phyloP scores from a whole-genome alignment of 148 eudicot species.

The Nyssa sinensis region DNA sequence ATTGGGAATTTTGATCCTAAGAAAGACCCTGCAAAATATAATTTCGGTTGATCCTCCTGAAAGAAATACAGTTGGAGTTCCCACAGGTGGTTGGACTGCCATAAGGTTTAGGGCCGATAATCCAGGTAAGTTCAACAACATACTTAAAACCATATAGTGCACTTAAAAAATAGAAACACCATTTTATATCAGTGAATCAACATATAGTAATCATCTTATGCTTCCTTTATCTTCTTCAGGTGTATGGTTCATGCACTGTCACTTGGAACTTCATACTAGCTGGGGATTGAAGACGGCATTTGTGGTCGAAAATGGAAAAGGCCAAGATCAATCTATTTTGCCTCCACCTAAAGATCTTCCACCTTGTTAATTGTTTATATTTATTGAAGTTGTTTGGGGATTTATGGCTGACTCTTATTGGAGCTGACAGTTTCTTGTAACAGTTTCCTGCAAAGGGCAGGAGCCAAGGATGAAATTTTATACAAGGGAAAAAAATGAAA shows the following conservation, averaged over 20 bases:
- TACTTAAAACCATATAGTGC: no score
- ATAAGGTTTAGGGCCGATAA: constrained; percentile 35
- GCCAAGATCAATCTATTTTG: neutral
- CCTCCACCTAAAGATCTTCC: constrained; percentile 14
- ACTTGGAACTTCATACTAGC: constrained; percentile 4
- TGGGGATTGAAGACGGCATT: constrained; percentile 7
- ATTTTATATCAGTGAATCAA: neutral
- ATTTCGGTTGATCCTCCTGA: constrained; percentile 56
- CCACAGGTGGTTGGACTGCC: constrained; percentile 55
- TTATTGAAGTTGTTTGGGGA: neutral
- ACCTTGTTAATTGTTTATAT: neutral
- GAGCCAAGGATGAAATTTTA: neutral
- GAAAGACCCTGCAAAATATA: constrained; percentile 44
- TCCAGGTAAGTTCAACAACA: constrained; percentile 20
- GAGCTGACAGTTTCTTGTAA: neutral
- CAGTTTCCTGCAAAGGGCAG: neutral
- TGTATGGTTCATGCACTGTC: constrained; percentile 14
- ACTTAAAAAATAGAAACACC: neutral
- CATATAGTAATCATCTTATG: neutral
- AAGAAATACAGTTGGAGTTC: constrained; percentile 58
- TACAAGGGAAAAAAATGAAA: no score
- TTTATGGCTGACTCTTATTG: no score
- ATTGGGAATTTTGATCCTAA: constrained; percentile 52
- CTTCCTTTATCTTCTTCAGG: neutral
- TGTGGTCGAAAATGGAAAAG: constrained; percentile 5